These are phyloP conservation scores for Hanseniaspora thailandica DNA, from an alignment of 805 yeast genomes.

Conservation along the genomic window DNA sequence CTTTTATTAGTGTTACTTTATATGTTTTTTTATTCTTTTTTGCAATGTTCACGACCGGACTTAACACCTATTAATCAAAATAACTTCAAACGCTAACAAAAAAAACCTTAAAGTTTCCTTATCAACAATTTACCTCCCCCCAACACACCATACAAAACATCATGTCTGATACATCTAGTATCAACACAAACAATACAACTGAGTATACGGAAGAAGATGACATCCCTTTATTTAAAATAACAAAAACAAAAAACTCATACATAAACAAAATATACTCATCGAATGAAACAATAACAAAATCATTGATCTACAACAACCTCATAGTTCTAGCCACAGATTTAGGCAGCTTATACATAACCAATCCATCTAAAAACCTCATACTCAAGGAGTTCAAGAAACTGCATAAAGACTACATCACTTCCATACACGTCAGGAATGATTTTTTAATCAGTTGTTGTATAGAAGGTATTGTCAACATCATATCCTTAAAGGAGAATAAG, in stretches of 20 bases:
- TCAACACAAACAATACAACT: background rate
- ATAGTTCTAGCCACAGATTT: background rate
- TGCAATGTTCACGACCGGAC: too few species aligned
- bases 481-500: background rate
- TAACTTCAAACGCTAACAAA: too few species aligned
- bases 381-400: background rate
- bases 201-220: background rate
- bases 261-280: background rate
- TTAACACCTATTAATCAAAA: too few species aligned
- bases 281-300: background rate
- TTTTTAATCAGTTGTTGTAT: background rate
- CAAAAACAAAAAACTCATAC: background rate
- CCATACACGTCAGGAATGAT: background rate
- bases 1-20: background rate
- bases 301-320: background rate
- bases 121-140: too few species aligned
- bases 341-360: background rate
- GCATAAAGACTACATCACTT: slow-evolving; percentile 2
- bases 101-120: too few species aligned
- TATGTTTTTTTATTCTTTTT: background rate
- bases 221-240: slow-evolving; percentile 2
- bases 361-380: background rate
- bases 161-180: background rate
- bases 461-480: background rate
- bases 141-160: background rate